Evolutionary conservation across 306 rosid genomes (phyloP).

Genomic region (Cucurbita moschata): DNA sequence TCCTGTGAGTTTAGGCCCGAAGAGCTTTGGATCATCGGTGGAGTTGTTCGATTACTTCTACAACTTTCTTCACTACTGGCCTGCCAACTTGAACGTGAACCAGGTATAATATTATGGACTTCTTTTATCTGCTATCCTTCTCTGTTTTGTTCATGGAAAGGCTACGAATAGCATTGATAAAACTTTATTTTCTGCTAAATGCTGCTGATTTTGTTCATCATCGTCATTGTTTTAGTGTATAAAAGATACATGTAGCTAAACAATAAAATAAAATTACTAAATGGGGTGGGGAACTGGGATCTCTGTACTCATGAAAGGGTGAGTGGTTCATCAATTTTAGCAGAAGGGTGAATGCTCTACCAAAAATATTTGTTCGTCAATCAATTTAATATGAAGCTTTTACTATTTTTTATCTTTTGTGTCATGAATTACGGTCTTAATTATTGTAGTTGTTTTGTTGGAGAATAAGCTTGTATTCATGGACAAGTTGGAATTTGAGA

Average conservation of each 20-base stretch:
- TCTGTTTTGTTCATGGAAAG: background rate
- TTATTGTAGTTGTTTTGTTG: background rate
- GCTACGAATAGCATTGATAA: background rate
- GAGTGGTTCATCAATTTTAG: background rate
- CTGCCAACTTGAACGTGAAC: constrained; percentile 44
- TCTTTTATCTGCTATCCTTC: background rate
- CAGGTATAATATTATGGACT: constrained; percentile 25
- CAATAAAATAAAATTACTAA: background rate
- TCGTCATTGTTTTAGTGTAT: background rate
- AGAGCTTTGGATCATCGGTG: constrained; percentile 2
- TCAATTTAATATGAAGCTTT: background rate
- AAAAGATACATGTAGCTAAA: background rate
- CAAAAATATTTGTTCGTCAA: background rate
- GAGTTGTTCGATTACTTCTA: constrained; percentile 16
- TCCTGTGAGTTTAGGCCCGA: constrained; percentile 10
- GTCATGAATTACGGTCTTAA: background rate
- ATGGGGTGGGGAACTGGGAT: background rate
- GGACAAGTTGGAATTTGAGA: background rate
- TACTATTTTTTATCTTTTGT: background rate
- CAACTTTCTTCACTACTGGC: constrained; percentile 47
- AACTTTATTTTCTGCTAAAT: background rate
- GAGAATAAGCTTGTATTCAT: background rate
- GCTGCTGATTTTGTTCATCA: background rate
- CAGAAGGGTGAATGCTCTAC: background rate
- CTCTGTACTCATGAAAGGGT: background rate